Conservation (phyloP, 106 monocot genomes). For the Alisma plantagoaquatica region DNA sequence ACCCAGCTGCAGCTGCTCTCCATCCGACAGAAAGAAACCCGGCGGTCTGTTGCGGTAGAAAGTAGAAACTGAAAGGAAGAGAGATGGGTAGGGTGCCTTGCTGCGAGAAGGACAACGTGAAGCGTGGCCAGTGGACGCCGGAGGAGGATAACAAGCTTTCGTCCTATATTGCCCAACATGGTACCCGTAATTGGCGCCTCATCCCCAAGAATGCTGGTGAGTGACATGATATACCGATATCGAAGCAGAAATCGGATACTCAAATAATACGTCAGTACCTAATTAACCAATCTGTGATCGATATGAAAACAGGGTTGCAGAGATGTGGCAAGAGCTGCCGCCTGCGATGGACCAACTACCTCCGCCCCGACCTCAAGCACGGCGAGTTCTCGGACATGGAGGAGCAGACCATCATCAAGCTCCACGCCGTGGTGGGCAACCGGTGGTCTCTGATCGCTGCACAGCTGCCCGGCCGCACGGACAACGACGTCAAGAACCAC, state of each 20-base stretch:
- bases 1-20: no score
- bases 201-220: constrained; percentile 95
- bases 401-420: constrained; percentile 86
- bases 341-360: constrained; percentile 96
- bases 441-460: constrained; percentile 93
- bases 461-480: constrained; percentile 81
- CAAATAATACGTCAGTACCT: no score
- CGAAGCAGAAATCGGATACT: no score
- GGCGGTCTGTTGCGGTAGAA: no score
- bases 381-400: constrained; percentile 81
- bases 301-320: constrained; percentile 84
- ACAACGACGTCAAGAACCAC: constrained; percentile 98
- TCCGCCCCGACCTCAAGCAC: constrained; percentile 91
- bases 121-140: constrained; percentile 95
- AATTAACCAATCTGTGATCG: no score
- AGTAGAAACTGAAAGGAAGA: neutral
- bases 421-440: constrained; percentile 74
- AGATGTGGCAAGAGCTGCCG: constrained; percentile 98
- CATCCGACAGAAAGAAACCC: no score
- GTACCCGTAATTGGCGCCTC: constrained; percentile 94
- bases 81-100: constrained; percentile 88
- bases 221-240: no score
- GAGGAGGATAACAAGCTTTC: constrained; percentile 97
- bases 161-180: constrained; percentile 89
- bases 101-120: constrained; percentile 95